These are phyloP conservation scores for Melampsora americana DNA, from an alignment of 1,284 basidiomycete species.

Conservation along the genomic window DNA sequence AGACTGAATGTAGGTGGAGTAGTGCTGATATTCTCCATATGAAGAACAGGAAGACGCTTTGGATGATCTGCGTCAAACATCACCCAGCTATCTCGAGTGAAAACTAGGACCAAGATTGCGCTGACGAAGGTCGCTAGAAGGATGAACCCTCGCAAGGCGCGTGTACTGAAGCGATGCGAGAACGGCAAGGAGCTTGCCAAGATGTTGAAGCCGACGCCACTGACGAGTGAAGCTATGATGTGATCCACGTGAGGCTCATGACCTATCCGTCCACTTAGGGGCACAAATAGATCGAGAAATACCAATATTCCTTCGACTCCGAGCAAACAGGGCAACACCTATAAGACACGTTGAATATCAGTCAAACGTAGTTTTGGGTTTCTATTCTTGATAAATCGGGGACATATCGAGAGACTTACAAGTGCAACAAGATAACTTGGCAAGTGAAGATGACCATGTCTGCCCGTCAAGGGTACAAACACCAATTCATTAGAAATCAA, in stretches of 20 bases:
- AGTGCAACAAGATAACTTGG: constrained; percentile 65
- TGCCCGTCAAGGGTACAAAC: constrained; percentile 30
- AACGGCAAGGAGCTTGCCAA: constrained; percentile 65
- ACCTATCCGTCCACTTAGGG: constrained; percentile 65
- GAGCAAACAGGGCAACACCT: constrained; percentile 63
- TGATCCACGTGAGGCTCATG: constrained; percentile 75
- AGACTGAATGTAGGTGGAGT: constrained; percentile 70
- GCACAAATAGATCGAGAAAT: constrained; percentile 84
- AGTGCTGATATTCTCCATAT: constrained; percentile 71
- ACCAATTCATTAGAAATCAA: constrained; percentile 36
- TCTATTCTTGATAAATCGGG: background rate
- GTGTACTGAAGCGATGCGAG: constrained; percentile 65
- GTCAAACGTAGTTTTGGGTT: constrained; percentile 4
- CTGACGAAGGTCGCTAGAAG: constrained; percentile 8
- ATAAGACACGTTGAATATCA: background rate
- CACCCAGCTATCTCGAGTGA: constrained; percentile 55
- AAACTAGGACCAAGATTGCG: constrained; percentile 31
- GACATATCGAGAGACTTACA: constrained; percentile 30
- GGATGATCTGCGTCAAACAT: constrained; percentile 84
- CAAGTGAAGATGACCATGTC: constrained; percentile 32
- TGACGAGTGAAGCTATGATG: constrained; percentile 69
- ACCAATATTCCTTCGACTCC: constrained; percentile 69
- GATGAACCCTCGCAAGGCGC: constrained; percentile 44
- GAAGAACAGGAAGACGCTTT: constrained; percentile 78
- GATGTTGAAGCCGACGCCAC: constrained; percentile 57